phyloP scores from a whole-genome alignment of 768 basidiomycete genomes.

The Xerocomus spinulosus region DNA sequence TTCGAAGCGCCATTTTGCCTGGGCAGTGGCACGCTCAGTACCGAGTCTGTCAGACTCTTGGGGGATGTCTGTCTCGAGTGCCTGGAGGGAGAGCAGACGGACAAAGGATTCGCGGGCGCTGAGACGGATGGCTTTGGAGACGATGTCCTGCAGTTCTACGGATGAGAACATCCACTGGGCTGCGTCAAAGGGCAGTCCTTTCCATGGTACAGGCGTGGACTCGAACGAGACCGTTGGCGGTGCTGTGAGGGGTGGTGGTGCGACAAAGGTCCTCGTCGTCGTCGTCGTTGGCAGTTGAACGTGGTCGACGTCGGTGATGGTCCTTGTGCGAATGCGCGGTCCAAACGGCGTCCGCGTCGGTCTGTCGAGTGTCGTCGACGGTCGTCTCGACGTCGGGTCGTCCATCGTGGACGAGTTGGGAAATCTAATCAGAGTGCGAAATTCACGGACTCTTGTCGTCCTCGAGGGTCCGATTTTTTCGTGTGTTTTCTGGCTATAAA shows the following conservation, averaged over 20 bases:
- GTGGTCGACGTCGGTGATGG: constrained; percentile 1
- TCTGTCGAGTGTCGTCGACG: constrained; percentile 19
- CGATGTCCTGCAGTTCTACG: constrained; percentile 58
- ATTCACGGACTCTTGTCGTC: constrained; percentile 15
- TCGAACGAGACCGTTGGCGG: constrained; percentile 57
- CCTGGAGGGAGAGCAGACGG: constrained; percentile 60
- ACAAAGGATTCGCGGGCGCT: constrained; percentile 68
- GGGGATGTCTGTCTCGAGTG: constrained; percentile 55
- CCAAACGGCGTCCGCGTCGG: constrained; percentile 21
- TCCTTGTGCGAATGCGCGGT: constrained; percentile 16
- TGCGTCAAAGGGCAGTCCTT: constrained; percentile 64
- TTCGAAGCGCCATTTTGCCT: constrained; percentile 65
- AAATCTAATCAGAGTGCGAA: constrained; percentile 16
- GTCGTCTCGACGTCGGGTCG: constrained; percentile 9
- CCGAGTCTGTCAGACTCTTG: constrained; percentile 57
- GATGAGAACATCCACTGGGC: constrained; percentile 60
- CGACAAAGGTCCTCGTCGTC: constrained; percentile 19
- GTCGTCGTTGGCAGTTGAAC: background rate
- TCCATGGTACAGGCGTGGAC: constrained; percentile 53
- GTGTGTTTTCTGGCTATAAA: constrained; percentile 5
- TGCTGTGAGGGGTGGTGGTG: constrained; percentile 36
- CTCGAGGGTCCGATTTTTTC: constrained; percentile 20
- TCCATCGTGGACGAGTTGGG: constrained; percentile 13
- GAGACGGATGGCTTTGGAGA: constrained; percentile 64
- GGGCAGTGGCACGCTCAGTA: constrained; percentile 46